Evolutionary conservation across 2,329 filamentous ascomycete genomes (phyloP).

Genomic region (Monilinia fructicola): DNA sequence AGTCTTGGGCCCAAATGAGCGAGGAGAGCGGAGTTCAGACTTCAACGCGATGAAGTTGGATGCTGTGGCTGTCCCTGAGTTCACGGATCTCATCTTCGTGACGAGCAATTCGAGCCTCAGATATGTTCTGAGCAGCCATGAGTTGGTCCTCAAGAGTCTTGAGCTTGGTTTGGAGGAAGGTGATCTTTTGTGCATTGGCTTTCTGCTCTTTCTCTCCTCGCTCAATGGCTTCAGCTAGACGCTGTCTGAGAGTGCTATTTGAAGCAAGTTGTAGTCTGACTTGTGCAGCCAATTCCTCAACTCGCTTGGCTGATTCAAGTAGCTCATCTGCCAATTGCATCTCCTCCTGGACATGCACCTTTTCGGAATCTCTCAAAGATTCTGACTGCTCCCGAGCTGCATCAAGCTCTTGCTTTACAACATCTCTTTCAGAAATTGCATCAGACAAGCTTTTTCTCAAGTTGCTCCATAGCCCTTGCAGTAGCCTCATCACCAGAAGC

Average conservation of each 20-base stretch:
- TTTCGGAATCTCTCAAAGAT: slow-evolving; percentile 56
- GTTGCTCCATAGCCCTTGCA: slow-evolving; percentile 59
- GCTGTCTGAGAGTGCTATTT: slow-evolving; percentile 72
- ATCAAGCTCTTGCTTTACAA: slow-evolving; percentile 64
- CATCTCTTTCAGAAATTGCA: slow-evolving; percentile 69
- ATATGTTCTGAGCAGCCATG: slow-evolving; percentile 76
- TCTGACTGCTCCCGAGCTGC: slow-evolving; percentile 62
- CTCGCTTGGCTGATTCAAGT: slow-evolving; percentile 68
- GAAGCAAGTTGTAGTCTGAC: slow-evolving; percentile 77
- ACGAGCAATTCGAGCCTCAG: slow-evolving; percentile 76
- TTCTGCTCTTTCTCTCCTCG: slow-evolving; percentile 84
- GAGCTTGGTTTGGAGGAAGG: slow-evolving; percentile 76
- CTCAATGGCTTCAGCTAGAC: slow-evolving; percentile 75
- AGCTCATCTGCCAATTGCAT: slow-evolving; percentile 67
- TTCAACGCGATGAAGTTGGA: slow-evolving; percentile 76
- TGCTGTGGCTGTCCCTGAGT: slow-evolving; percentile 74
- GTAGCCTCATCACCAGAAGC: slow-evolving; percentile 57
- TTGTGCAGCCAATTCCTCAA: slow-evolving; percentile 76
- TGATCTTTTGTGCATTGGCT: slow-evolving; percentile 77
- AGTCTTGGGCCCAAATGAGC: slow-evolving; percentile 56
- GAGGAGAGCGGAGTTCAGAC: slow-evolving; percentile 50
- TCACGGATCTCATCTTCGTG: slow-evolving; percentile 83
- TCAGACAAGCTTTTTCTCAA: slow-evolving; percentile 67
- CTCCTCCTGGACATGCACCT: slow-evolving; percentile 58
- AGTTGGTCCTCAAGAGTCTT: slow-evolving; percentile 82